Base-by-base conservation (phyloP, 2,329 filamentous ascomycete species). In the Aspergillus neotritici region DNA sequence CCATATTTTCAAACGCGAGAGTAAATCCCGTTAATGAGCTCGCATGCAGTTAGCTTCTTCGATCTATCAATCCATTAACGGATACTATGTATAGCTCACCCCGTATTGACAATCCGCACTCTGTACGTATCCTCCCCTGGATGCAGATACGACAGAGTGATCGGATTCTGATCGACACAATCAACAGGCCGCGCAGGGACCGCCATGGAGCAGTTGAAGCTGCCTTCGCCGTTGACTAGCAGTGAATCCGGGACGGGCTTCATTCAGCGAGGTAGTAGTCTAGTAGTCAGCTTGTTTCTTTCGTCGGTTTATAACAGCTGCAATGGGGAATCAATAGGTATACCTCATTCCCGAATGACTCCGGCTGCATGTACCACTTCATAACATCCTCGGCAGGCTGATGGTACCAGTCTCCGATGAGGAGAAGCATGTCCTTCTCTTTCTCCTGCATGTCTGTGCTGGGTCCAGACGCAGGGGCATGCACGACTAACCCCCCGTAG, bases 341-440 rank as follows among this genome's bases (percentile, higher is more conserved):
- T 17, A 69, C 68, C 56, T 71, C 68, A 39, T 69, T 69, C 3
- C 69, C 71, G 53, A 69, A 71, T 8, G 66, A 68, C 4, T 61
- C 66, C 13, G 66, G 56, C 29, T 65, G 64, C 52, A 67, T 63
- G 47, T 72, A 75, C 65, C 68, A 72, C 5, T 55, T 60, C 6
- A 73, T 54, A 29, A 73, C 65, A 13, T 73, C 62, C 5, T 50
- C 47, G 2, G 68, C 67, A 15, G 62, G 53, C 11, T 63, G 59
- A 53, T 75, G 72, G 51, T 75, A 76, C 72, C 72, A 75, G 50
- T 76, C 73, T 5, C 72, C 71, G 31, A 74, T 58, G 11, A 76
- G 54, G n/a, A 76, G 55, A 10, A 75, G 48, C 8, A 70, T 37
- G 34, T 75, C 73, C 31, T 67, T 67, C 56, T 42, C 66, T 68